Evolutionary conservation across 768 basidiomycete species (phyloP).

Genomic region (Leccinum fibrillosum): DNA sequence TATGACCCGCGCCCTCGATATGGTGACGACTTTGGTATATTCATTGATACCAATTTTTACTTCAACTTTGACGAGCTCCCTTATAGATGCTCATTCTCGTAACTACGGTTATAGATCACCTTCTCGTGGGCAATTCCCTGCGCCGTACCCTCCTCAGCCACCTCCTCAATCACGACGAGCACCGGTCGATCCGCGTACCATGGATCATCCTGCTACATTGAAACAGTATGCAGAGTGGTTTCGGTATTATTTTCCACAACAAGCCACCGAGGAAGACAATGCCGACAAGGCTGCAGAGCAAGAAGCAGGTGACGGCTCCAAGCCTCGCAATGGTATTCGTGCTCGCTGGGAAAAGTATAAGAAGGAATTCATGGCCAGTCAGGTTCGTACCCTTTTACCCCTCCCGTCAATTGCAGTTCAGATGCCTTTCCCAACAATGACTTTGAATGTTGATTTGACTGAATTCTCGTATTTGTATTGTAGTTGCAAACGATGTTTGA

Average conservation of each 20-base stretch:
- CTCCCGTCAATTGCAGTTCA: conserved; percentile 5
- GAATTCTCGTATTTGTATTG: conserved; percentile 37
- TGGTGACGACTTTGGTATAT: conserved; percentile 76
- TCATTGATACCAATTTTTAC: background rate
- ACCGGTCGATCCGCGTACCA: conserved; percentile 76
- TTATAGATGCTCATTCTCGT: conserved; percentile 62
- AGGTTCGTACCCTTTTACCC: conserved; percentile 59
- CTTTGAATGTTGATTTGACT: conserved; percentile 17
- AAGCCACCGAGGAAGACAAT: conserved; percentile 78
- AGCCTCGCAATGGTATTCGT: conserved; percentile 82
- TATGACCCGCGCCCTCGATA: conserved; percentile 83
- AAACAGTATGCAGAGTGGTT: conserved; percentile 92
- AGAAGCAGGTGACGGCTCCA: conserved; percentile 77
- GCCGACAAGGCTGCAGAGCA: conserved; percentile 82
- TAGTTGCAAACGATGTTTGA: conserved; percentile 97
- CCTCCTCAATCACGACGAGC: conserved; percentile 53
- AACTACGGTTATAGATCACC: conserved; percentile 62
- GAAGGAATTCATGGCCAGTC: conserved; percentile 81
- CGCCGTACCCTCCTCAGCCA: conserved; percentile 37
- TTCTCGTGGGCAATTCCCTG: conserved; percentile 50
- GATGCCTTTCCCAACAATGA: conserved; percentile 12
- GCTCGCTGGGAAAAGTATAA: conserved; percentile 91
- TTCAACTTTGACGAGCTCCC: conserved; percentile 11
- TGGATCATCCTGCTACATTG: conserved; percentile 76
- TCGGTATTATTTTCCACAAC: conserved; percentile 68